phyloP scores from a whole-genome alignment of 2,329 filamentous ascomycete species.

The Aureobasidium vineae region DNA sequence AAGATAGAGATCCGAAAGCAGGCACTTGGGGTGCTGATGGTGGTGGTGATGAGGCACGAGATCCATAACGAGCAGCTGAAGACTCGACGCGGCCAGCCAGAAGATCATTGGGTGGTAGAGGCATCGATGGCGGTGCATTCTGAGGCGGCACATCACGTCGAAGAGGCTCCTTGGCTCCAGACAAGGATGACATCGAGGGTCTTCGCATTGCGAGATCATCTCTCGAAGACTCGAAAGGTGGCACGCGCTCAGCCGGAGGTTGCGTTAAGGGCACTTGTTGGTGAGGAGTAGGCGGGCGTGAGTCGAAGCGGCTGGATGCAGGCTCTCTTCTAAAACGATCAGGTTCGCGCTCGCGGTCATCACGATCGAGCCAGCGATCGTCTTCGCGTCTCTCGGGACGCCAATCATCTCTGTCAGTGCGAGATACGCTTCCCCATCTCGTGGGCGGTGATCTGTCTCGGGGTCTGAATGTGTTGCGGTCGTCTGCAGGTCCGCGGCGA shows the following conservation, averaged over 20 bases:
- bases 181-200: slow-evolving; percentile 31
- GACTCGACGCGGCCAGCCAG: slow-evolving; percentile 48
- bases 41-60: slow-evolving; percentile 51
- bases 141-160: slow-evolving; percentile 35
- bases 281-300: slow-evolving; percentile 31
- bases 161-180: slow-evolving; percentile 26
- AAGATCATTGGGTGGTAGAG: slow-evolving; percentile 45
- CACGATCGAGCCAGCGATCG: slow-evolving; percentile 41
- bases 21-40: slow-evolving; percentile 55
- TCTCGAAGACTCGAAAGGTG: slow-evolving; percentile 37
- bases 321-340: slow-evolving; percentile 37
- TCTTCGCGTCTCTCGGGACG: slow-evolving; percentile 48
- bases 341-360: slow-evolving; percentile 43
- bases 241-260: slow-evolving; percentile 38
- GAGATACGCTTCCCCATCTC: slow-evolving; percentile 47
- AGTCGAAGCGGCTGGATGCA: slow-evolving; percentile 34
- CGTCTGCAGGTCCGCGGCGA: slow-evolving; percentile 47
- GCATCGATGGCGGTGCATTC: slow-evolving; percentile 7
- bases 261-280: slow-evolving; percentile 35
- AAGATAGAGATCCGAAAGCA: slow-evolving; percentile 51
- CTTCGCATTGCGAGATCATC: slow-evolving; percentile 32
- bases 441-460: slow-evolving; percentile 53
- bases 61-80: slow-evolving; percentile 48
- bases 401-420: slow-evolving; percentile 44
- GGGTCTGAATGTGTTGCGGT: slow-evolving; percentile 59